Base-by-base conservation (phyloP, 2,329 filamentous ascomycete species). In the Aureobasidium lini region DNA sequence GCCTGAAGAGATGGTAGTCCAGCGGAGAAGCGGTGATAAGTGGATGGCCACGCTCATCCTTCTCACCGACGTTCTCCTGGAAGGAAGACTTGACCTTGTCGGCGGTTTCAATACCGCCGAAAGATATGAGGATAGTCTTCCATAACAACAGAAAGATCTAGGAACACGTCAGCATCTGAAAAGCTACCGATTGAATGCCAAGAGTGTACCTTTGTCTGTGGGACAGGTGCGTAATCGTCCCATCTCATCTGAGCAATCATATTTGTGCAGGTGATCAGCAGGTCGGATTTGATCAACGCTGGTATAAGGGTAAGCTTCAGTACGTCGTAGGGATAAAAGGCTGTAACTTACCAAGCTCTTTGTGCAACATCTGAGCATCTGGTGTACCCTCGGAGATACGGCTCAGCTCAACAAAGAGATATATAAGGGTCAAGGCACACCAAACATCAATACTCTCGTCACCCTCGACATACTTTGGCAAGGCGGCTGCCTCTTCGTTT, bases 1-100 rank as follows among this genome's bases (percentile, higher is more conserved):
- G 93, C 37, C 94, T 87, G 70, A 99, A 99, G 23, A 92, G 82
- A 70, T 99, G 93, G 69, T 99, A 99, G 69, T 99, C 94, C 10
- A 99, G 77, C 4, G 94, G 94, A 1, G 93, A 96, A 4, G 94
- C 93, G 1, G 89, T 95, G 62, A 99, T 93, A 46, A 89, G 79
- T n/a, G 86, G 86, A 65, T 88, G 87, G 53, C 84, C 83, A 66
- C 85, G 85, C 42, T 72, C 75, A 62, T 78, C 75, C 61, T 81
- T 81, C 39, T 82, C 80, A 28, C 81, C 77, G 31, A 80, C 77
- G 5, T 59, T 59, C 11, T 72, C 69, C 56, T 81, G 81, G 34
- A 92, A 84, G 2, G 84, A 85, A 62, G 79, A 78, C 72, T 96
- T 97, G 36, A 90, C 82, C 60, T 84, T 80, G 32, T 86, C 82